Evolutionary conservation across 192 early-diverging fungal genomes (phyloP).

Genomic region (Backusella parvicylindrica): DNA sequence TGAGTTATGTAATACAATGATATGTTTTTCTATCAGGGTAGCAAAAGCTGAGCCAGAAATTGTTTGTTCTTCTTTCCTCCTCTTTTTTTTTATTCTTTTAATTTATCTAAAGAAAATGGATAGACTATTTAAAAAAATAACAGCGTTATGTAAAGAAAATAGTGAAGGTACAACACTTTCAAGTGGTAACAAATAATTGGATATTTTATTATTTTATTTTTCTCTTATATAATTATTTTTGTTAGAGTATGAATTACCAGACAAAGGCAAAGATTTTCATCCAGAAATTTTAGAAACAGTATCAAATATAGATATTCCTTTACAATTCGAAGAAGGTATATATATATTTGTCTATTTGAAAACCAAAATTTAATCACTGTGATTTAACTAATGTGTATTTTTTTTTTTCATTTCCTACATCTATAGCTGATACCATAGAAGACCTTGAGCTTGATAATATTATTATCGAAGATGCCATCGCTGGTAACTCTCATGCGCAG

Average conservation of each 20-base stretch:
- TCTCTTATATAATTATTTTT: neutral
- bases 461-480: neutral
- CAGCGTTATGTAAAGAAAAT: neutral
- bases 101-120: neutral
- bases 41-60: neutral
- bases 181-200: neutral
- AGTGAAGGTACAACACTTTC: neutral
- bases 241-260: neutral
- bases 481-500: neutral
- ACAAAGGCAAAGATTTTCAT: neutral
- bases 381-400: neutral
- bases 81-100: neutral
- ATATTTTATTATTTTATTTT: neutral
- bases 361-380: neutral
- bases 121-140: neutral
- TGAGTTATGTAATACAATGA: neutral
- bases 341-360: neutral
- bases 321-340: neutral
- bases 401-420: neutral
- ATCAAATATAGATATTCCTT: neutral
- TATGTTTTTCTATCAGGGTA: neutral
- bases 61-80: neutral
- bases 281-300: neutral
- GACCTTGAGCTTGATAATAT: neutral
- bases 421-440: neutral